phyloP scores from a whole-genome alignment of 305 asterid species.

The Solanum hybrid region DNA sequence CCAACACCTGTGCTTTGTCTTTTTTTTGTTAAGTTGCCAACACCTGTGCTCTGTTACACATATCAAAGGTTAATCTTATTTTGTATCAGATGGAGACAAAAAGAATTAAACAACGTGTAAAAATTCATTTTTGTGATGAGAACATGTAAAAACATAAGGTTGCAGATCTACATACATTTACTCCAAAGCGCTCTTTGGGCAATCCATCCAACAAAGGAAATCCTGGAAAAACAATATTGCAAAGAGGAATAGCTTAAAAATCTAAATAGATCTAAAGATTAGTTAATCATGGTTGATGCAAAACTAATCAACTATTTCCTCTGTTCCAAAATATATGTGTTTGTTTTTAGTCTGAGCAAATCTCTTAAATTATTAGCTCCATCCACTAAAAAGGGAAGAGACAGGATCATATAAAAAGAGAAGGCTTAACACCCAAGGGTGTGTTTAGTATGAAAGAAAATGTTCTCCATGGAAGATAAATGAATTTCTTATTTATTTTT shows the following conservation, averaged over 20 bases:
- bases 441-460: background rate
- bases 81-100: background rate
- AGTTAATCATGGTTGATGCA: background rate
- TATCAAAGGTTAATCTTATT: background rate
- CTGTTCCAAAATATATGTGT: background rate
- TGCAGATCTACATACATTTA: slow-evolving; percentile 25
- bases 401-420: background rate
- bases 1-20: background rate
- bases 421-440: background rate
- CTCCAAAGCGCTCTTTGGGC: slow-evolving; percentile 32
- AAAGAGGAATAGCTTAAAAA: slow-evolving; percentile 1
- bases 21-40: background rate
- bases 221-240: slow-evolving; percentile 30
- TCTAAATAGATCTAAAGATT: background rate
- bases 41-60: background rate
- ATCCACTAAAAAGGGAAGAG: background rate
- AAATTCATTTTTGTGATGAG: background rate
- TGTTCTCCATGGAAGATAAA: background rate
- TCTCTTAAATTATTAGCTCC: background rate
- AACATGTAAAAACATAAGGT: background rate
- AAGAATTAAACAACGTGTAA: background rate
- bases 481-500: background rate
- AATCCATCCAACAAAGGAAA: slow-evolving; percentile 27
- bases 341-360: background rate
- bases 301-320: background rate